Evolutionary conservation across 495 filamentous ascomycete species (phyloP), one percentile per base, ranked within the genome.

Genomic region (Annulohypoxylon stygium): DNA sequence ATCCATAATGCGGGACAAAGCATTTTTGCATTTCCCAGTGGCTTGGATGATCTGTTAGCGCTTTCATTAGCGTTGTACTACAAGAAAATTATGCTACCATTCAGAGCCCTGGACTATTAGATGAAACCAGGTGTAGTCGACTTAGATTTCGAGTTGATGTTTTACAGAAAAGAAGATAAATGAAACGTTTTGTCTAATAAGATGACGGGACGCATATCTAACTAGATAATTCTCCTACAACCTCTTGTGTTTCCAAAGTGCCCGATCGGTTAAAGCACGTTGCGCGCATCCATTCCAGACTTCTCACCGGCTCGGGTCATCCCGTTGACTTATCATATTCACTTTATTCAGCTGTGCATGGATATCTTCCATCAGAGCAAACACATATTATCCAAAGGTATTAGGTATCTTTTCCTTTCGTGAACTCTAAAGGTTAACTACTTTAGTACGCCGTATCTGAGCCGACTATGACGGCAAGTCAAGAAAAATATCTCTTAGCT

Each of bases 251-350:
- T 65, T 70, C 39, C 53, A 20, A 43, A 41, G 4, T 62, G n/a
- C 16, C 51, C 30, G 39, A 30, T 53, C 33, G 37, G 34, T 39
- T 60, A 26, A 48, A 50, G 39, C 39, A 71, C 39, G 43, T 58
- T 53, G 47, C 50, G n/a, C 1, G 2, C 33, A 54, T 54, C 23
- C 18, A 63, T 70, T 70, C 62, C 37, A 45, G 14, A 14, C 26
- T 58, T 30, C 33, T 69, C 23, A 48, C 65, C 57, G 66, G 66
- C 48, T 66, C 71, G 71, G 71, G 34, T 61, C 60, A 47, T 74
- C 71, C 71, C 65, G 71, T 33, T 33, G 26, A 10, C 14, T 69
- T 54, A 61, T 48, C 58, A 57, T 45, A 4, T 60, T 48, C 64
- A 25, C 10, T 36, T 57, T 53, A 43, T 33, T 45, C 11, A 53